A percentile compares a stretch with the other conserved stretches of the same genome.
These are phyloP conservation scores for Aspergillus sclerotioniger DNA, from an alignment of 495 filamentous ascomycete genomes.

Conservation along the genomic window DNA sequence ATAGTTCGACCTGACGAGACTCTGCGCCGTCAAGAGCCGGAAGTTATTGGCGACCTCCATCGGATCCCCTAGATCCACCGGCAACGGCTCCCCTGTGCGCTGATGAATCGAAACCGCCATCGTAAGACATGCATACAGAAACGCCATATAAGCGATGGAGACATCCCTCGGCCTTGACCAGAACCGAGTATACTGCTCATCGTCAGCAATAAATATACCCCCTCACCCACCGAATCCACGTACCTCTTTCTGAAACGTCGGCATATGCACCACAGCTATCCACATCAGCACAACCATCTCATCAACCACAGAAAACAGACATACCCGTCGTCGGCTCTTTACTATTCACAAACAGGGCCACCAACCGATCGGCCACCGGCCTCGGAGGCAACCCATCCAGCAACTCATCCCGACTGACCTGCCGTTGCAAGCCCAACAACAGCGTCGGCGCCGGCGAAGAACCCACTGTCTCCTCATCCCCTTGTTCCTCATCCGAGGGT, in stretches of 20 bases:
- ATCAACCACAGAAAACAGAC: conserved; percentile 5
- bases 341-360: conserved; percentile 45
- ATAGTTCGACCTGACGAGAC: conserved; percentile 15
- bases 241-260: conserved; percentile 20
- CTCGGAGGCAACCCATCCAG: conserved; percentile 41
- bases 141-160: conserved; percentile 38
- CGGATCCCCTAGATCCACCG: conserved; percentile 16
- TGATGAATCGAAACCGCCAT: conserved; percentile 30
- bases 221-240: background rate
- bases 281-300: background rate
- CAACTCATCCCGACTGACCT: conserved; percentile 36
- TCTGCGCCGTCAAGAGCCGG: conserved; percentile 11
- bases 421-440: conserved; percentile 37
- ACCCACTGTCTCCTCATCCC: conserved; percentile 22
- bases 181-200: conserved; percentile 35
- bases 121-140: conserved; percentile 36
- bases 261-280: conserved; percentile 15
- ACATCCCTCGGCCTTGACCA: conserved; percentile 31
- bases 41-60: conserved; percentile 8
- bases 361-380: conserved; percentile 40
- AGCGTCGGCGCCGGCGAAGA: conserved; percentile 31
- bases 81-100: conserved; percentile 30
- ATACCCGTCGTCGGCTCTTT: conserved; percentile 42
- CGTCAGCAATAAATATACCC: background rate
- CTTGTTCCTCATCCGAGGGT: conserved; percentile 21